Percentiles rank a stretch among this genome's conserved stretches.
phyloP scores from a whole-genome alignment of 768 basidiomycete genomes.

The Kwoniella dendrophila region DNA sequence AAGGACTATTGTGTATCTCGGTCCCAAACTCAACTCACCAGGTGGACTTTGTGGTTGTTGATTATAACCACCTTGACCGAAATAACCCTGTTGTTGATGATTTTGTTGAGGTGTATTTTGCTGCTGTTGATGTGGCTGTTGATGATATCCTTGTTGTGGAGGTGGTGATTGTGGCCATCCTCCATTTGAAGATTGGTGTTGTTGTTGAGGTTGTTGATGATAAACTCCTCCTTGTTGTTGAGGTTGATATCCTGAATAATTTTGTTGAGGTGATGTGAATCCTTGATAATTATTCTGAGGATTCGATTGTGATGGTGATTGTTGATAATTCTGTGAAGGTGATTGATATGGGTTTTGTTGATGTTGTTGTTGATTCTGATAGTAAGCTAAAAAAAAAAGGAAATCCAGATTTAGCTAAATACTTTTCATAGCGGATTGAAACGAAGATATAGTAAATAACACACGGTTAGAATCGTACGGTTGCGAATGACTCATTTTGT shows the following conservation, averaged over 20 bases:
- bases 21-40: slow-evolving; percentile 32
- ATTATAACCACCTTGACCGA: slow-evolving; percentile 16
- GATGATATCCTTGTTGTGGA: slow-evolving; percentile 2
- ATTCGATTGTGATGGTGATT: background rate
- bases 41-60: slow-evolving; percentile 41
- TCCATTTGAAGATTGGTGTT: slow-evolving; percentile 4
- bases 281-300: background rate
- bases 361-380: slow-evolving; percentile 11
- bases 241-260: slow-evolving; percentile 1
- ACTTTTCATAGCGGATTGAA: too few relatives aligned
- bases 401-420: background rate
- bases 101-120: background rate
- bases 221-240: background rate
- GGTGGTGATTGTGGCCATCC: too few relatives aligned
- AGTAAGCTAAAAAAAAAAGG: slow-evolving; percentile 8
- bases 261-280: slow-evolving; percentile 3
- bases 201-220: slow-evolving; percentile 1
- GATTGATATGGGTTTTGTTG: slow-evolving; percentile 1
- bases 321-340: background rate
- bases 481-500: slow-evolving; percentile 27
- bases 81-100: slow-evolving; percentile 25
- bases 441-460: background rate
- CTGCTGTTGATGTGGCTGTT: background rate
- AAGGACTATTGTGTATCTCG: too few relatives aligned
- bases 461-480: slow-evolving; percentile 28